Percentiles rank a stretch among this genome's conserved stretches.
Evolutionary conservation across 2,329 filamentous ascomycete species (phyloP).

Genomic region (Colletotrichum sp.): DNA sequence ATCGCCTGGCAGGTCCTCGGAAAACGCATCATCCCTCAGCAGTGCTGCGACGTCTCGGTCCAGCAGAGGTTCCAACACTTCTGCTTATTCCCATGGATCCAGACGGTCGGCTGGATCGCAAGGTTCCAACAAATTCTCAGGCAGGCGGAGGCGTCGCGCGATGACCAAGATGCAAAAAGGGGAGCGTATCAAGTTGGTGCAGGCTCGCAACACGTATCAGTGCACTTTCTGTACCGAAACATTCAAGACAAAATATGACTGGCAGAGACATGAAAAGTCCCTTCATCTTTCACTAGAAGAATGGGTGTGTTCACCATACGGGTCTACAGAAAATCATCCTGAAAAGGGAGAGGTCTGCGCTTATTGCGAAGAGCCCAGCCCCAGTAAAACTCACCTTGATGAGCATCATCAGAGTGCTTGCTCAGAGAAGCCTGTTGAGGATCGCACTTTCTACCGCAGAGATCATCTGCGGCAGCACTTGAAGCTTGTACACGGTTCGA

Average conservation of each 20-base stretch:
- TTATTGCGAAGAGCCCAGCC: slow-evolving; percentile 38
- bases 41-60: slow-evolving; percentile 14
- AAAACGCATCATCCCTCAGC: slow-evolving; percentile 7
- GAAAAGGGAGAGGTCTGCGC: slow-evolving; percentile 44
- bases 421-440: slow-evolving; percentile 49
- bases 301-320: slow-evolving; percentile 47
- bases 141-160: background rate
- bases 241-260: slow-evolving; percentile 49
- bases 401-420: slow-evolving; percentile 48
- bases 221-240: slow-evolving; percentile 52
- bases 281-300: slow-evolving; percentile 48
- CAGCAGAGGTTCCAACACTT: slow-evolving; percentile 21
- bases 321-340: slow-evolving; percentile 40
- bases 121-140: background rate
- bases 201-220: slow-evolving; percentile 31
- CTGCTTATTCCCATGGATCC: slow-evolving; percentile 34
- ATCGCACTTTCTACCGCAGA: slow-evolving; percentile 48
- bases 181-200: background rate
- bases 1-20: slow-evolving; percentile 27
- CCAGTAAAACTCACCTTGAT: slow-evolving; percentile 36
- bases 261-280: slow-evolving; percentile 55
- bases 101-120: slow-evolving; percentile 18
- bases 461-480: slow-evolving; percentile 49
- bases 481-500: slow-evolving; percentile 43
- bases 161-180: background rate